phyloP scores from a whole-genome alignment of 257 asterid genomes.

The Gynochthodes officinalis region DNA sequence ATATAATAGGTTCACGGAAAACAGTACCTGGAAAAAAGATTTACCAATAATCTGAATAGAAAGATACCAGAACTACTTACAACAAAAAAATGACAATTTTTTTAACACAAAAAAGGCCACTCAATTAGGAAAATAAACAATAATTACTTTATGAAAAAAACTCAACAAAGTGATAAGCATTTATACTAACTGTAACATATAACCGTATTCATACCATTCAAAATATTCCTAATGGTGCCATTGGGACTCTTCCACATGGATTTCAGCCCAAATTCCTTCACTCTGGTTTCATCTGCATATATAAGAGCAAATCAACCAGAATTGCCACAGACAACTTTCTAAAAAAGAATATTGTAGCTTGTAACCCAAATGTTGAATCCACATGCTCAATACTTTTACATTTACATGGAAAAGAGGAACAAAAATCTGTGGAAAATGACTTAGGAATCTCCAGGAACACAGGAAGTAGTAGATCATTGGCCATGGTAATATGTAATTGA shows the following conservation, averaged over 20 bases:
- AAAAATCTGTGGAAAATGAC: background rate
- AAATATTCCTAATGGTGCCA: conserved; percentile 88
- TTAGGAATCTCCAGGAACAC: background rate
- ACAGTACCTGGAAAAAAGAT: conserved; percentile 64
- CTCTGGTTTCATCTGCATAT: conserved; percentile 78
- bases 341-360: background rate
- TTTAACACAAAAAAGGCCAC: background rate
- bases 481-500: background rate
- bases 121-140: background rate
- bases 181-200: background rate
- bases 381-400: background rate
- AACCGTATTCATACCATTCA: conserved; percentile 50
- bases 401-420: too few relatives aligned
- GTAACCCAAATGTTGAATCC: background rate
- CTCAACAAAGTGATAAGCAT: background rate
- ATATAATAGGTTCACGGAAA: conserved; percentile 86
- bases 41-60: conserved; percentile 10
- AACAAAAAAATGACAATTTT: background rate
- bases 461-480: background rate
- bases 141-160: background rate
- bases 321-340: background rate
- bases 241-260: conserved; percentile 94
- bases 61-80: background rate
- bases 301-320: conserved; percentile 4
- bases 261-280: conserved; percentile 81